Percentiles rank a stretch among this genome's conserved stretches.
phyloP scores from a whole-genome alignment of 805 yeast species.

The Metschnikowia colocasiae region DNA sequence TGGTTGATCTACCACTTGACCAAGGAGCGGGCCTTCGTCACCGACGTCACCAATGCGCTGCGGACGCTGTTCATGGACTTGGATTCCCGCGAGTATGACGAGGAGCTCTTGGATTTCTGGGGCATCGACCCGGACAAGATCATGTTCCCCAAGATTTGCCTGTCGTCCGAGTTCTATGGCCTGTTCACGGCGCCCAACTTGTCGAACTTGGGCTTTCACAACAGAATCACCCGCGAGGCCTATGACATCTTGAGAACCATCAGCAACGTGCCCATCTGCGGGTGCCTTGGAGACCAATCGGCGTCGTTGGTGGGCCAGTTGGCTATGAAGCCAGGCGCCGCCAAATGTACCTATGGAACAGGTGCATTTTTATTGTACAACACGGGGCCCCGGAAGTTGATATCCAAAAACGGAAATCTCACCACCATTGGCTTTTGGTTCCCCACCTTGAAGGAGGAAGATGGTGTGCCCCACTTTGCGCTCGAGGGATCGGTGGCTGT shows the following conservation, averaged over 20 bases:
- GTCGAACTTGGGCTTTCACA: slow-evolving; percentile 48
- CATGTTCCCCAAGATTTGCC: slow-evolving; percentile 68
- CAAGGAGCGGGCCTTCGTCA: slow-evolving; percentile 60
- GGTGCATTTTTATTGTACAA: slow-evolving; percentile 90
- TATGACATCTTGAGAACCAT: slow-evolving; percentile 46
- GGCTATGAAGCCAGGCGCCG: slow-evolving; percentile 78
- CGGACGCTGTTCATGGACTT: slow-evolving; percentile 88
- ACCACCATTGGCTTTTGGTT: slow-evolving; percentile 92
- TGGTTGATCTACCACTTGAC: slow-evolving; percentile 90
- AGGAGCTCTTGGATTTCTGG: slow-evolving; percentile 72
- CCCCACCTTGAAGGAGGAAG: slow-evolving; percentile 52
- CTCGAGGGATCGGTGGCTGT: slow-evolving; percentile 95
- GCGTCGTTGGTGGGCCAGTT: slow-evolving; percentile 91
- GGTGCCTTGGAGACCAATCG: slow-evolving; percentile 92
- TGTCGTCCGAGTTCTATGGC: slow-evolving; percentile 78
- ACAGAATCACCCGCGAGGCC: slow-evolving; percentile 50
- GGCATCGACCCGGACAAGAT: slow-evolving; percentile 67
- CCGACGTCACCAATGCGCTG: slow-evolving; percentile 90
- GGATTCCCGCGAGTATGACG: slow-evolving; percentile 70
- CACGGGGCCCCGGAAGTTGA: slow-evolving; percentile 70
- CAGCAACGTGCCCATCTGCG: slow-evolving; percentile 70
- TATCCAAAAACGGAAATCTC: slow-evolving; percentile 75
- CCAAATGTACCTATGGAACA: slow-evolving; percentile 95
- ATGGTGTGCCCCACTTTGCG: slow-evolving; percentile 71
- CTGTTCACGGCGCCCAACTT: slow-evolving; percentile 60